Evolutionary conservation across 345 rosid species (phyloP).

Genomic region (Pugionium dolabratum): DNA sequence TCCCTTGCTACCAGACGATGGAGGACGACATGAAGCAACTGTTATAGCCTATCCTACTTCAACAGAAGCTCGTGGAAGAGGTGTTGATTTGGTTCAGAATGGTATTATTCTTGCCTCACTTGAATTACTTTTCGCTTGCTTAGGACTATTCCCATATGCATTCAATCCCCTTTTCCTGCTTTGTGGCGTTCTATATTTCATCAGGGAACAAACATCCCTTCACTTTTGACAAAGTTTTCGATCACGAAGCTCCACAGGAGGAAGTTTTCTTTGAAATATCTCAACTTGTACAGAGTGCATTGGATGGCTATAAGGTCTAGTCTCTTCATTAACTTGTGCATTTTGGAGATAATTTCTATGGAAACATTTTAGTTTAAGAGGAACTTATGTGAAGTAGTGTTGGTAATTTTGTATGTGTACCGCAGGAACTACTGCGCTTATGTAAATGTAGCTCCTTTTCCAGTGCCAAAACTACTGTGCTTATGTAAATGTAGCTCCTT

Average conservation of each 20-base stretch:
- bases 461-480: neutral
- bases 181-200: slow-evolving; percentile 24
- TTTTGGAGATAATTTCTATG: neutral
- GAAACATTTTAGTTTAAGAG: neutral
- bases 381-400: neutral
- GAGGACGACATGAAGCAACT: slow-evolving; percentile 51
- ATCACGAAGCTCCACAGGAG: slow-evolving; percentile 73
- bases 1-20: slow-evolving; percentile 77
- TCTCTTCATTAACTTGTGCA: slow-evolving; percentile 5
- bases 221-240: slow-evolving; percentile 86
- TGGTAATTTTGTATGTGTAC: neutral
- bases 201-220: slow-evolving; percentile 73
- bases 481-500: neutral
- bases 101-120: slow-evolving; percentile 46
- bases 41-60: slow-evolving; percentile 76
- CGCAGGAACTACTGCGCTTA: neutral
- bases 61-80: slow-evolving; percentile 69
- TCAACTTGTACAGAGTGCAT: slow-evolving; percentile 88
- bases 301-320: slow-evolving; percentile 85
- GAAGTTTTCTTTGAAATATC: slow-evolving; percentile 87
- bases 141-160: neutral
- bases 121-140: neutral
- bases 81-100: slow-evolving; percentile 73
- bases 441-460: neutral
- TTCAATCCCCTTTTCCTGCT: neutral